Percentiles rank a stretch among this genome's conserved stretches.
phyloP scores from a whole-genome alignment of 306 rosid genomes.

The Prinsepia uniflora region DNA sequence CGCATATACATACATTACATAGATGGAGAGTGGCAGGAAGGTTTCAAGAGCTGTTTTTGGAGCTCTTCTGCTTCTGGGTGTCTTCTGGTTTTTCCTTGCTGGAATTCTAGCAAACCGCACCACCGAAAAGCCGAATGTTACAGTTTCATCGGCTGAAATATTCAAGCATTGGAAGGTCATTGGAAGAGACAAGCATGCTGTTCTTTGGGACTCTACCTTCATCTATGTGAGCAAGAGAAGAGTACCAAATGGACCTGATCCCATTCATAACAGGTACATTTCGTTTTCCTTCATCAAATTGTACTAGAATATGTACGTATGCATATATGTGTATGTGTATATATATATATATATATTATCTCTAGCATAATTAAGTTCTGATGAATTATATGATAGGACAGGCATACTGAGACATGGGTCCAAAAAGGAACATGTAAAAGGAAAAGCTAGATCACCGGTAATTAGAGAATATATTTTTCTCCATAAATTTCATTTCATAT shows the following conservation, averaged over 20 bases:
- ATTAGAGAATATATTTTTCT: slow-evolving; percentile 13
- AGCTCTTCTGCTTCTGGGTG: slow-evolving; percentile 45
- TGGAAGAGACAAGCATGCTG: slow-evolving; percentile 44
- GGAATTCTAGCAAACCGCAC: slow-evolving; percentile 47
- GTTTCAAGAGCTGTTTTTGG: slow-evolving; percentile 50
- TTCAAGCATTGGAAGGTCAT: slow-evolving; percentile 66
- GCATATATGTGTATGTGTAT: too few species aligned
- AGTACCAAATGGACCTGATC: slow-evolving; percentile 99
- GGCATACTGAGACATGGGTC: slow-evolving; percentile 2
- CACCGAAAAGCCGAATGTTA: slow-evolving; percentile 32
- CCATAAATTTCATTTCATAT: slow-evolving; percentile 12
- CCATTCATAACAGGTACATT: slow-evolving; percentile 93
- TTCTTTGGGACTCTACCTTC: slow-evolving; percentile 49
- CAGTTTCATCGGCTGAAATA: slow-evolving; percentile 35
- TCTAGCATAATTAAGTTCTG: neutral
- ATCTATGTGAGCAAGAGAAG: slow-evolving; percentile 84
- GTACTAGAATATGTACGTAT: neutral
- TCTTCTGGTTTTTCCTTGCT: slow-evolving; percentile 58
- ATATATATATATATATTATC: neutral
- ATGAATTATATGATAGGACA: slow-evolving; percentile 5
- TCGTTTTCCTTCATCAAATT: neutral
- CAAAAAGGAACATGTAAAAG: neutral
- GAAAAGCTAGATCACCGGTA: slow-evolving; percentile 4
- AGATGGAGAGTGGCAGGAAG: slow-evolving; percentile 40
- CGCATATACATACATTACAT: neutral